phyloP scores from a whole-genome alignment of 768 basidiomycete genomes.

The Artomyces pyxidatus region DNA sequence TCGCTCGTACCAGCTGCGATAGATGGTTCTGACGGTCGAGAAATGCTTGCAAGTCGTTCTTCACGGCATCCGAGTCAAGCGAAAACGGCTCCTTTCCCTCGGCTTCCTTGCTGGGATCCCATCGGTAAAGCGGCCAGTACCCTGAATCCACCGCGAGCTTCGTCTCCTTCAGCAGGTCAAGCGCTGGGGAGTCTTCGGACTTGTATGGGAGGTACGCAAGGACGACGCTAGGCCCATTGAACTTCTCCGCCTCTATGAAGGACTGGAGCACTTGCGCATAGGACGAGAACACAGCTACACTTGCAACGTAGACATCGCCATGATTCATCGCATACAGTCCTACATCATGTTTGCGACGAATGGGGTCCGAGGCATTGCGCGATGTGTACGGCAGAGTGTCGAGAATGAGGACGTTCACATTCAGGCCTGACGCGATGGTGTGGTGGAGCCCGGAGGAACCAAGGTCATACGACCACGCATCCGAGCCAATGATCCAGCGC shows the following conservation, averaged over 20 bases:
- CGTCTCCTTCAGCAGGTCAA: constrained; percentile 93
- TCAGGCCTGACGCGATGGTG: constrained; percentile 80
- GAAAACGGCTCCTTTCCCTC: constrained; percentile 77
- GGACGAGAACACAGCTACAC: constrained; percentile 91
- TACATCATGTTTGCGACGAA: constrained; percentile 88
- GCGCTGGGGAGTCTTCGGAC: constrained; percentile 64
- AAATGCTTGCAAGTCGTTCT: constrained; percentile 89
- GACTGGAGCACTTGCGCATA: constrained; percentile 92
- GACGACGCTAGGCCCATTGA: constrained; percentile 84
- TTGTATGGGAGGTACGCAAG: constrained; percentile 92
- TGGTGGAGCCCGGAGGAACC: constrained; percentile 95
- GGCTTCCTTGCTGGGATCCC: constrained; percentile 84
- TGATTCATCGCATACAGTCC: constrained; percentile 99
- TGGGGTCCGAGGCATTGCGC: constrained; percentile 58
- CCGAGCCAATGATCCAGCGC: constrained; percentile 97
- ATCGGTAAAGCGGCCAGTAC: constrained; percentile 97
- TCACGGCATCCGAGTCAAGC: constrained; percentile 89
- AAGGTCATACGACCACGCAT: constrained; percentile 96
- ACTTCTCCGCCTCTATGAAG: constrained; percentile 83
- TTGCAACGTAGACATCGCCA: constrained; percentile 93
- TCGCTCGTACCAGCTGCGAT: constrained; percentile 80
- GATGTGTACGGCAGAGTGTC: constrained; percentile 87
- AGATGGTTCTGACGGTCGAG: constrained; percentile 95
- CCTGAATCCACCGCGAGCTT: constrained; percentile 94
- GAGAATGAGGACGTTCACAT: constrained; percentile 93